Evolutionary conservation across 23 red algal genomes (phyloP).

Genomic region (Cyanidium caldarium): DNA sequence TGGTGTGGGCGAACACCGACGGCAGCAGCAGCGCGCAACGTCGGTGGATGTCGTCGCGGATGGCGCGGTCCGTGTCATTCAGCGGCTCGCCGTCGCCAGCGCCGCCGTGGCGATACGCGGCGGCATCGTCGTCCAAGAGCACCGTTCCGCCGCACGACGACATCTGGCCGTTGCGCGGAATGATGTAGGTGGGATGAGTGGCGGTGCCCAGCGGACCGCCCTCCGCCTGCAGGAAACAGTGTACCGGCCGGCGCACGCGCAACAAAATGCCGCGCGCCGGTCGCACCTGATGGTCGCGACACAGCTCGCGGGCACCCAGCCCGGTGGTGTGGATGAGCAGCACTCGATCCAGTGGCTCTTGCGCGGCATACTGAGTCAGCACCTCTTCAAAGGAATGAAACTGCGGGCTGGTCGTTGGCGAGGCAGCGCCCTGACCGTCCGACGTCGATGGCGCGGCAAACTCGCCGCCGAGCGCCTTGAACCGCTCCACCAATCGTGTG

Average conservation of each 20-base stretch:
- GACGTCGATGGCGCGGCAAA: too few relatives aligned
- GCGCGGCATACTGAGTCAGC: too few relatives aligned
- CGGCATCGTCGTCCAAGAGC: background rate
- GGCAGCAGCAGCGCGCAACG: too few relatives aligned
- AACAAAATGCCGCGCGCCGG: background rate
- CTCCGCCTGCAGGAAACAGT: background rate
- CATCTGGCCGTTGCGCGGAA: background rate
- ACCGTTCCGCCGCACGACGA: background rate
- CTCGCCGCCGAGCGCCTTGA: background rate
- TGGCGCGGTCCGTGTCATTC: too few relatives aligned
- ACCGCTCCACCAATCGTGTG: background rate
- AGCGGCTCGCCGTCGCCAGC: too few relatives aligned
- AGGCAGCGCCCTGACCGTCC: too few relatives aligned
- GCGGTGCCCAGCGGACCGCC: background rate
- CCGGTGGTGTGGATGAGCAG: background rate
- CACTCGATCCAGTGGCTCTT: too few relatives aligned
- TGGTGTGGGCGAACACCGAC: too few relatives aligned
- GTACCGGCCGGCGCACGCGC: background rate
- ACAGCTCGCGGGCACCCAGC: background rate
- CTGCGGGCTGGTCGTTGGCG: too few relatives aligned
- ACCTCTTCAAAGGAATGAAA: background rate
- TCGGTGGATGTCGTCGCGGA: too few relatives aligned
- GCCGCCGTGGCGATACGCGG: background rate
- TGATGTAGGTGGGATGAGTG: background rate
- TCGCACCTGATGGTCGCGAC: background rate